Evolutionary conservation across 805 yeast genomes (phyloP), one percentile per base, ranked within the genome.

Genomic region (Lachancea dasiensis): DNA sequence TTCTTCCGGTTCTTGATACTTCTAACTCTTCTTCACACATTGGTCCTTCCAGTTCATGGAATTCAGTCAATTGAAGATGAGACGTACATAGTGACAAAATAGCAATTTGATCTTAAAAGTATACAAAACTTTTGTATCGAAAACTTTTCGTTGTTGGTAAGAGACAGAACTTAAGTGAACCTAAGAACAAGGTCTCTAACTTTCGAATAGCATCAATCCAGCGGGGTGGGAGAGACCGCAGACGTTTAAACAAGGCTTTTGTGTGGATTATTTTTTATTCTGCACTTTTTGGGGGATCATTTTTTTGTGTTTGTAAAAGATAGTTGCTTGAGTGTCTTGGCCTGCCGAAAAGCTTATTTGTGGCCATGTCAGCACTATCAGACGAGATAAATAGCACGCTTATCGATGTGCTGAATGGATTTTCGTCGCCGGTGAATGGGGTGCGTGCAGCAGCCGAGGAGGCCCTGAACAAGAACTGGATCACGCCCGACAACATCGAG

Each of bases 401-500:
- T 48, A 47, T 64, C 15, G 71, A 72, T 45, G 70, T 87, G 28
- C 65, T 86, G 24, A 63, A 66, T 46, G 86, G 81, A 14, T 73
- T 90, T 45, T 73, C 87, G 6, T 82, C 97, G 4, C 69, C 94
- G 6, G 86, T 89, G 51, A 89, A 90, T 58, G 53, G 65, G 9
- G 61, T 73, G 24, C 82, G 98, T 55, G 66, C 89, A 6, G 72
- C 68, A 19, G 97, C 97, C 6, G 98, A 90, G 58, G 69, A 68
- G 39, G 65, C 71, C 11, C 68, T 92, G 36, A 83, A 82, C 51
- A 65, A 69, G 9, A 83, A 82, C 20, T 92, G 97, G 97, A 73
- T 81, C 18, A 70, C 70, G 13, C 61, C 70, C 28, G 79, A 75
- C 24, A 77, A 78, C 40, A 82, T 85, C 31, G 89, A 81, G 47